Evolutionary conservation across 257 asterid genomes (phyloP).

Genomic region (Przewalskia tangutica): DNA sequence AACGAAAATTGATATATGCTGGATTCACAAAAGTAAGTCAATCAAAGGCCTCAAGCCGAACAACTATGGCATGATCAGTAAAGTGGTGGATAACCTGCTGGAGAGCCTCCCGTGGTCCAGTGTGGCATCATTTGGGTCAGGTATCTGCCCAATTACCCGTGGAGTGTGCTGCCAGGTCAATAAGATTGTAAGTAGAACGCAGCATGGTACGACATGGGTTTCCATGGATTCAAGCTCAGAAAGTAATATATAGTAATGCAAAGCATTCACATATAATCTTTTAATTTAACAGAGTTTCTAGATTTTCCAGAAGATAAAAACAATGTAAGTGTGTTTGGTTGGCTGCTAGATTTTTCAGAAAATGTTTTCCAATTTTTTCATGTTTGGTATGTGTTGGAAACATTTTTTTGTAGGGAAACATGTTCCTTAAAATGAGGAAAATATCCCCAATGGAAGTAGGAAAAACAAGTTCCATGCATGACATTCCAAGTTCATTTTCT

Average conservation of each 20-base stretch:
- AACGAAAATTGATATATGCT: not conserved
- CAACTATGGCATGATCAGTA: not conserved
- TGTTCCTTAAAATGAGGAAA: no score
- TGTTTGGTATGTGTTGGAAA: no score
- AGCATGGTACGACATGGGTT: not conserved
- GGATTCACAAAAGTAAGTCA: not conserved
- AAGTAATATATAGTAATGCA: not conserved
- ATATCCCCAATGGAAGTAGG: no score
- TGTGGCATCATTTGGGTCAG: slow-evolving; percentile 77
- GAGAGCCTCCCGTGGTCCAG: slow-evolving; percentile 83
- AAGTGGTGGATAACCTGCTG: slow-evolving; percentile 40
- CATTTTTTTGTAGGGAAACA: no score
- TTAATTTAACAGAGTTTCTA: not conserved
- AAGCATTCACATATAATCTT: not conserved
- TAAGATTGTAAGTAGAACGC: slow-evolving; percentile 17
- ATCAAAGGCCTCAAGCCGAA: not conserved
- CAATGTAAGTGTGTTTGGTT: no score
- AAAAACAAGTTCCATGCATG: no score
- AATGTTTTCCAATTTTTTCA: no score
- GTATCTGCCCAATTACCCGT: slow-evolving; percentile 63
- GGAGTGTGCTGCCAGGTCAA: slow-evolving; percentile 80
- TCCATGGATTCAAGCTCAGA: not conserved
- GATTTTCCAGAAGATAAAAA: no score
- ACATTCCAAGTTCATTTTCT: no score
- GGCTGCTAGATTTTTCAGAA: no score